phyloP scores from a whole-genome alignment of 192 early-diverging fungal species.

The Coemansia sp. region DNA sequence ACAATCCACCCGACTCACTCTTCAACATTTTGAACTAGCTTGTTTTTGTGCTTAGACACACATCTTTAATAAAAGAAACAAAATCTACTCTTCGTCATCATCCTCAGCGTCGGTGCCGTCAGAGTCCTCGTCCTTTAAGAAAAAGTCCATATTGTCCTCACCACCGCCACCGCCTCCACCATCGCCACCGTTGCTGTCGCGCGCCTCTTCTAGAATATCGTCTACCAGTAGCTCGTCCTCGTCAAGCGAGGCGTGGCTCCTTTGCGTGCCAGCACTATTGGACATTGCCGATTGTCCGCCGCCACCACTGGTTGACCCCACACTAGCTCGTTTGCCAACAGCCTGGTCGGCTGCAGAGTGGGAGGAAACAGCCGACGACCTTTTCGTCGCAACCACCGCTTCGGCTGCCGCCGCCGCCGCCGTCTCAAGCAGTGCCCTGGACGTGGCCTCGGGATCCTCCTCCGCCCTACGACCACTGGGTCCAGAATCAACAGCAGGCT shows the following conservation, averaged over 20 bases:
- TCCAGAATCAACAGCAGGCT: neutral
- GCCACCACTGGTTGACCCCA: slow-evolving; percentile 2
- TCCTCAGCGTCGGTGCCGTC: slow-evolving; percentile 28
- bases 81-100: neutral
- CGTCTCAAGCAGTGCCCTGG: neutral
- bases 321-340: slow-evolving; percentile 17
- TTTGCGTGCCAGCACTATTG: slow-evolving; percentile 12
- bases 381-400: slow-evolving; percentile 3
- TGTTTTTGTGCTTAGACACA: neutral
- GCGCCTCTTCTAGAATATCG: slow-evolving; percentile 36
- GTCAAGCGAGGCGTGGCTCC: slow-evolving; percentile 30
- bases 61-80: too few species aligned
- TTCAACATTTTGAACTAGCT: slow-evolving; percentile 15
- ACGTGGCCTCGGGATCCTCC: neutral
- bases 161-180: neutral
- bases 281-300: slow-evolving; percentile 8
- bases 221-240: slow-evolving; percentile 36
- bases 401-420: neutral
- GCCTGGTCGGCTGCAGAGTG: slow-evolving; percentile 5
- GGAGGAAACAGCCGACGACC: slow-evolving; percentile 8
- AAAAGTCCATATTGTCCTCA: slow-evolving; percentile 44
- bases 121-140: slow-evolving; percentile 48
- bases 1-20: neutral
- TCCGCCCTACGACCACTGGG: neutral
- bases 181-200: neutral